These are phyloP conservation scores for Nicotiana otophora DNA, from an alignment of 257 asterid genomes.

Conservation along the genomic window DNA sequence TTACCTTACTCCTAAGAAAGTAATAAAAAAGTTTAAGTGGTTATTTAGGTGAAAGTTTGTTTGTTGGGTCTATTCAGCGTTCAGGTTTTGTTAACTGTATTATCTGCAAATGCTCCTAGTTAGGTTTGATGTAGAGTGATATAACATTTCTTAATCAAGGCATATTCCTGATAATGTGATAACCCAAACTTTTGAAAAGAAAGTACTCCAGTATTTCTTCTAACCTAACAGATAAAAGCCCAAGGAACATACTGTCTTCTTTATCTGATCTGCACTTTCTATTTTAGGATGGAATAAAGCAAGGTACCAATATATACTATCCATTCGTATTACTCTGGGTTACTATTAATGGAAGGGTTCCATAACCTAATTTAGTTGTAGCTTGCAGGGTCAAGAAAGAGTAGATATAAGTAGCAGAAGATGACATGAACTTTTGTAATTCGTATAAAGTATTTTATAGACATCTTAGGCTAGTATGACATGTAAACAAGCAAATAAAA, in stretches of 20 bases:
- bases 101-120: conserved; percentile 9
- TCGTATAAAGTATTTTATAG: background rate
- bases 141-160: background rate
- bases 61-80: background rate
- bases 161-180: conserved; percentile 2
- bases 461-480: background rate
- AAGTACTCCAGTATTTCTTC: background rate
- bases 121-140: conserved; percentile 8
- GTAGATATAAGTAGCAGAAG: background rate
- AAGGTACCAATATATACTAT: background rate
- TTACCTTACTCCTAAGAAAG: background rate
- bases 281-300: background rate
- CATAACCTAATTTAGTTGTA: background rate
- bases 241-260: background rate
- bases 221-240: background rate
- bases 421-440: background rate
- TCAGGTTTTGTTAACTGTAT: background rate
- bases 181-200: background rate
- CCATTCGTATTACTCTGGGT: background rate
- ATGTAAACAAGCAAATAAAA: background rate
- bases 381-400: background rate
- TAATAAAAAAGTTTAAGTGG: background rate
- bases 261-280: background rate
- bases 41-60: background rate
- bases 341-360: background rate